phyloP scores from a whole-genome alignment of 306 rosid species.

The Fragaria ananassa region DNA sequence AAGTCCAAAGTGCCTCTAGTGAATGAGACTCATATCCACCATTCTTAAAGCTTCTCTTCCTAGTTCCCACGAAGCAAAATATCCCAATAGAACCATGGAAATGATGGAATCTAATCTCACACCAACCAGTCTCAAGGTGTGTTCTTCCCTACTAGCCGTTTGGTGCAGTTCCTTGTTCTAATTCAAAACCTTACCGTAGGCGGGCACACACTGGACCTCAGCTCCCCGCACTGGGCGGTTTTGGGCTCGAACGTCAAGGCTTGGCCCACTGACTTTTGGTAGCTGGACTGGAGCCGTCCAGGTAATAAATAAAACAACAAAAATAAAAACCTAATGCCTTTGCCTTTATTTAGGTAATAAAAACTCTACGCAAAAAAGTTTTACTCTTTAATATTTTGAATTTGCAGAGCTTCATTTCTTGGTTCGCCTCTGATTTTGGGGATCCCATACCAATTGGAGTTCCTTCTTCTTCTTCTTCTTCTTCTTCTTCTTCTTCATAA shows the following conservation, averaged over 20 bases:
- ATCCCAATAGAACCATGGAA: neutral
- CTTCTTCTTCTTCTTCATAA: neutral
- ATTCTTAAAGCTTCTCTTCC: neutral
- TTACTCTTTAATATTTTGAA: neutral
- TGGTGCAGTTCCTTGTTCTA: neutral
- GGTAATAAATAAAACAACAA: neutral
- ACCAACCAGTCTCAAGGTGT: neutral
- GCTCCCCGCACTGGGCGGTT: neutral
- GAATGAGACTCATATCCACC: neutral
- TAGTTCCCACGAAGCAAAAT: neutral
- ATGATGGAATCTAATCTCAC: neutral
- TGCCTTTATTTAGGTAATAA: neutral
- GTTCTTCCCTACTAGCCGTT: conserved; percentile 1
- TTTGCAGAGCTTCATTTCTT: neutral
- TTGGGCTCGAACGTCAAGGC: conserved; percentile 5
- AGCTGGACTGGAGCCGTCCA: neutral
- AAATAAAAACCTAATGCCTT: neutral
- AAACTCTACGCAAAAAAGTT: neutral
- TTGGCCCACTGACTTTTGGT: conserved; percentile 6
- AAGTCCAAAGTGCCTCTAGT: neutral
- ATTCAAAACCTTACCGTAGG: neutral
- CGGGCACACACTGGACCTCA: neutral
- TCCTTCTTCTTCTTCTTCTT: conserved; percentile 1
- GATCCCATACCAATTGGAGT: neutral
- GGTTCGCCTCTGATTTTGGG: conserved; percentile 10